These are phyloP conservation scores for Bipolaris zeicola DNA, from an alignment of 2,329 filamentous ascomycete species.

Conservation along the genomic window DNA sequence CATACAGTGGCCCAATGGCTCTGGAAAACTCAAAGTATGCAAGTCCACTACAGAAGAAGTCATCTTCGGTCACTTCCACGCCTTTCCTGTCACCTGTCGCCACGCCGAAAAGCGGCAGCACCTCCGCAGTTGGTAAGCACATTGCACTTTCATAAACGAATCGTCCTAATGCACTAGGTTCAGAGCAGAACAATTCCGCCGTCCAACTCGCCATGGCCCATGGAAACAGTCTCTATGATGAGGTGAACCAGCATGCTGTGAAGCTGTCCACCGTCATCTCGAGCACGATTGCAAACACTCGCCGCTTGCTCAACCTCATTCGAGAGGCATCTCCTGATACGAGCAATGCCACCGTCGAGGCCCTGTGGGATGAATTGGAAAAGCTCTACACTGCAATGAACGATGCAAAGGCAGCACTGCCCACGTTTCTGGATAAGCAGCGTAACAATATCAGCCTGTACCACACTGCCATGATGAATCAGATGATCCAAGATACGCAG, in stretches of 20 bases:
- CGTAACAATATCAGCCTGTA: constrained; percentile 35
- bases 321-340: constrained; percentile 22
- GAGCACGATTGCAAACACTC: constrained; percentile 24
- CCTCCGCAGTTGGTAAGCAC: constrained; percentile 36
- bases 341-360: constrained; percentile 22
- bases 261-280: constrained; percentile 27
- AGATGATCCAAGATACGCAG: constrained; percentile 29
- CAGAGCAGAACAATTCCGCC: constrained; percentile 12
- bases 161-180: background rate
- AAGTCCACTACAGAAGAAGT: constrained; percentile 12
- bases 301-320: constrained; percentile 31
- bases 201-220: constrained; percentile 34
- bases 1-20: constrained; percentile 17
- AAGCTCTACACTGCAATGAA: constrained; percentile 27
- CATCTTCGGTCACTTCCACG: constrained; percentile 7
- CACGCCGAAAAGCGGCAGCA: constrained; percentile 6
- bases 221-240: constrained; percentile 23
- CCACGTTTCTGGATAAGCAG: constrained; percentile 37
- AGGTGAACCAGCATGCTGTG: constrained; percentile 27
- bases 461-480: constrained; percentile 31
- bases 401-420: constrained; percentile 26
- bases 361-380: constrained; percentile 37
- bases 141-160: constrained; percentile 17
- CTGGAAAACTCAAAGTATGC: constrained; percentile 30
- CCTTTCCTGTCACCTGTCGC: constrained; percentile 3